Percentiles rank a stretch among this genome's conserved stretches.
These are phyloP conservation scores for Wickerhamiella parazyma DNA, from an alignment of 805 yeast species.

Conservation along the genomic window DNA sequence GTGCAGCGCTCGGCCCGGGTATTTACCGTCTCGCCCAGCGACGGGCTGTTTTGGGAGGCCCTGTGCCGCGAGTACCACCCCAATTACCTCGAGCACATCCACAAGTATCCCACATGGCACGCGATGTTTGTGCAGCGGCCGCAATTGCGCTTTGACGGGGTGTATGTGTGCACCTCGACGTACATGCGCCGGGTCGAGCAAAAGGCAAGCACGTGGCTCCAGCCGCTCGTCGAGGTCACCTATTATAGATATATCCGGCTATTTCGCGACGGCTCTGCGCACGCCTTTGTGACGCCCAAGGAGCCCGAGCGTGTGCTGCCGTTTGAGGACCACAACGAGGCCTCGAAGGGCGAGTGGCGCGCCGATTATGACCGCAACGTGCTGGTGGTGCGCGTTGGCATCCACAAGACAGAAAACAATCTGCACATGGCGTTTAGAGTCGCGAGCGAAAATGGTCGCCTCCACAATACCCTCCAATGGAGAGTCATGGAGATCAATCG, in stretches of 20 bases:
- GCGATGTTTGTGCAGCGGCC: slow-evolving; percentile 54
- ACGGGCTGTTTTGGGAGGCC: slow-evolving; percentile 21
- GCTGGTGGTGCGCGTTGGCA: slow-evolving; percentile 39
- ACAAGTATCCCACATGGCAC: slow-evolving; percentile 27
- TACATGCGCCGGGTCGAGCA: slow-evolving; percentile 75
- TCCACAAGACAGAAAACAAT: slow-evolving; percentile 45
- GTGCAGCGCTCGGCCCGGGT: slow-evolving; percentile 14
- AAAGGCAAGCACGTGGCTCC: slow-evolving; percentile 41
- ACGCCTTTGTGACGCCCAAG: slow-evolving; percentile 52
- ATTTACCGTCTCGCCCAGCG: slow-evolving; percentile 14
- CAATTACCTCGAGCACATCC: slow-evolving; percentile 8
- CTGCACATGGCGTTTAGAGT: slow-evolving; percentile 46
- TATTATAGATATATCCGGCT: slow-evolving; percentile 79
- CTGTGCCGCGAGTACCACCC: slow-evolving; percentile 16
- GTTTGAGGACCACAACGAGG: slow-evolving; percentile 23
- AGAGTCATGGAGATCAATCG: not conserved
- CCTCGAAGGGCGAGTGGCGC: slow-evolving; percentile 31
- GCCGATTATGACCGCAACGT: slow-evolving; percentile 43
- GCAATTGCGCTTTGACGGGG: slow-evolving; percentile 64
- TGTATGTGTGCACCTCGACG: slow-evolving; percentile 73
- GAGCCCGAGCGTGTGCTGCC: slow-evolving; percentile 63
- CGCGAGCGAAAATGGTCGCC: slow-evolving; percentile 41
- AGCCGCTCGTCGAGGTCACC: slow-evolving; percentile 72
- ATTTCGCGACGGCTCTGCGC: slow-evolving; percentile 61
- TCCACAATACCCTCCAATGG: slow-evolving; percentile 68